Evolutionary conservation across 106 monocot species (phyloP).

Genomic region (Apostasia shenzhenica): DNA sequence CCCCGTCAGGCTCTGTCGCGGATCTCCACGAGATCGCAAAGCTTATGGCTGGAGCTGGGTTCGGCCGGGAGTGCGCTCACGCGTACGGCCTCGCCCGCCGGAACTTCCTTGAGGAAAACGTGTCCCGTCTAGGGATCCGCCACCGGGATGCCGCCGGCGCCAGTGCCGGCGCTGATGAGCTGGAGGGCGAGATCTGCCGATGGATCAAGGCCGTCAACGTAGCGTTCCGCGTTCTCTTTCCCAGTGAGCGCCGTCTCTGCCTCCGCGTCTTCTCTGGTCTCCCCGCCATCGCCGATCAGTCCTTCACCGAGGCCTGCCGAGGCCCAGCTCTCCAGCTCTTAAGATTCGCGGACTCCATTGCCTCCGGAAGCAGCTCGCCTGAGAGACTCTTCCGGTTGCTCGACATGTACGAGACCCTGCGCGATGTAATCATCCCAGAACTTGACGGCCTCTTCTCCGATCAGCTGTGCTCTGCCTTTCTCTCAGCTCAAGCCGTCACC

Average conservation of each 20-base stretch:
- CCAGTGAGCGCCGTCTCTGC: slow-evolving; percentile 68
- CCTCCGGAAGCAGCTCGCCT: slow-evolving; percentile 33
- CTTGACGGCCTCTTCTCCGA: slow-evolving; percentile 45
- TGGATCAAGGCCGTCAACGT: slow-evolving; percentile 48
- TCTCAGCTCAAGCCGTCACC: slow-evolving; percentile 32
- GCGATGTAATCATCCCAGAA: slow-evolving; percentile 49
- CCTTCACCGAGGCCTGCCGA: slow-evolving; percentile 50
- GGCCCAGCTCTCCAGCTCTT: slow-evolving; percentile 45
- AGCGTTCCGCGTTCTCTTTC: slow-evolving; percentile 46
- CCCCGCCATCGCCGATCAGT: slow-evolving; percentile 42
- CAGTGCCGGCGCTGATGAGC: slow-evolving; percentile 32
- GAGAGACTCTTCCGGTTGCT: slow-evolving; percentile 62
- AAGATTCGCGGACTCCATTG: slow-evolving; percentile 49
- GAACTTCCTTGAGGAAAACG: slow-evolving; percentile 54
- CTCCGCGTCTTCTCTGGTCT: slow-evolving; percentile 50
- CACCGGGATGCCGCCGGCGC: slow-evolving; percentile 5
- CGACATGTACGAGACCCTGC: slow-evolving; percentile 63
- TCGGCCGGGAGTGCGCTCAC: slow-evolving; percentile 46
- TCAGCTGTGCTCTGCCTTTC: slow-evolving; percentile 24
- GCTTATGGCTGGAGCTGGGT: slow-evolving; percentile 54
- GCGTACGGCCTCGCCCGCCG: slow-evolving; percentile 40
- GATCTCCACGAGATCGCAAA: slow-evolving; percentile 52
- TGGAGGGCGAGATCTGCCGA: slow-evolving; percentile 55
- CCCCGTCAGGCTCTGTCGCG: slow-evolving; percentile 45
- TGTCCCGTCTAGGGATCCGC: slow-evolving; percentile 50